phyloP scores from a whole-genome alignment of 2,329 filamentous ascomycete genomes.

The Ophiostoma sp. region DNA sequence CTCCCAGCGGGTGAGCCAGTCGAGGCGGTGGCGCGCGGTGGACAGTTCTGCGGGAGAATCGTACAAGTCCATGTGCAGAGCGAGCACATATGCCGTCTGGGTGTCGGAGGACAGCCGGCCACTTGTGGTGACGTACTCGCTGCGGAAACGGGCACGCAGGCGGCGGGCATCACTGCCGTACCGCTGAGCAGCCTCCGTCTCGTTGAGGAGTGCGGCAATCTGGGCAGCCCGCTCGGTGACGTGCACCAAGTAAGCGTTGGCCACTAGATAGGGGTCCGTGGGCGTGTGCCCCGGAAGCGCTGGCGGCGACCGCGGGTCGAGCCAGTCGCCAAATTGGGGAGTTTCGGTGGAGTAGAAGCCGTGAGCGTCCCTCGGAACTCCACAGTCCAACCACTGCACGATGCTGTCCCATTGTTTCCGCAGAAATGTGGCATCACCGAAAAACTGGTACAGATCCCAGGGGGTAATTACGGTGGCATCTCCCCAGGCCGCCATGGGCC shows the following conservation, averaged over 20 bases:
- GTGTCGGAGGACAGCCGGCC: background rate
- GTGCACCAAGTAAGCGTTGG: slow-evolving; percentile 33
- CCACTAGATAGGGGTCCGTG: slow-evolving; percentile 40
- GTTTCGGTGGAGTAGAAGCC: background rate
- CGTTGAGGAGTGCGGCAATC: background rate
- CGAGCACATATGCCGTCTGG: background rate
- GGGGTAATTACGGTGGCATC: background rate
- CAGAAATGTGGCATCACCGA: background rate
- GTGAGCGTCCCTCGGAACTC: background rate
- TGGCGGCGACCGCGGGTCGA: slow-evolving; percentile 45
- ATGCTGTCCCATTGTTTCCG: slow-evolving; percentile 3
- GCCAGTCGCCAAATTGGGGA: slow-evolving; percentile 11
- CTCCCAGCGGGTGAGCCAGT: slow-evolving; percentile 27
- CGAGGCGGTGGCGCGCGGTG: slow-evolving; percentile 24
- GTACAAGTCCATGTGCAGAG: background rate
- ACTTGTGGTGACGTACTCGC: background rate
- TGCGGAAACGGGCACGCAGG: background rate
- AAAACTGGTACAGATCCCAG: slow-evolving; percentile 1
- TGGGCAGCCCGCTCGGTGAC: background rate
- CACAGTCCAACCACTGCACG: background rate
- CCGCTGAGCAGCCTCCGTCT: background rate
- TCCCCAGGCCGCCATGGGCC: background rate
- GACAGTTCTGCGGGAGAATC: background rate
- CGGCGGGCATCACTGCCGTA: background rate
- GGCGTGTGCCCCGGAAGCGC: slow-evolving; percentile 43